A percentile compares a stretch with the other conserved stretches of the same genome.
These are phyloP conservation scores for Myxozyma nipponensis DNA, from an alignment of 805 yeast genomes.

Conservation along the genomic window DNA sequence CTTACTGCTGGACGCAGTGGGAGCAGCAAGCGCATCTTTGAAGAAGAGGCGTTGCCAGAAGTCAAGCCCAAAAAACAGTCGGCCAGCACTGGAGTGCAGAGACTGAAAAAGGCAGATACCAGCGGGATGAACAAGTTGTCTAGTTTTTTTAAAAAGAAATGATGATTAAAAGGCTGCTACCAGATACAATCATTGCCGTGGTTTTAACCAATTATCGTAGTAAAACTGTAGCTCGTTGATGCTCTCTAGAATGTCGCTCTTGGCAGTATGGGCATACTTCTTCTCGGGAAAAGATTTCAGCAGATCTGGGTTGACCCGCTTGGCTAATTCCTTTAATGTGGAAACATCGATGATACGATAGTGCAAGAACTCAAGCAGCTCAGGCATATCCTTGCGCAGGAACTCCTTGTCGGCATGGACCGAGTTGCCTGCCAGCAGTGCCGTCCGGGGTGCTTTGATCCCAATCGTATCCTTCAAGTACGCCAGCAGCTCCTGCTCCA, in stretches of 20 bases:
- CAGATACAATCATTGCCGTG: neutral
- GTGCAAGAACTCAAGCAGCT: conserved; percentile 48
- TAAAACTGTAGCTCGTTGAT: conserved; percentile 80
- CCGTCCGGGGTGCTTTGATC: conserved; percentile 52
- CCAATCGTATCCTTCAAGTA: conserved; percentile 51
- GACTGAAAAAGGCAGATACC: conserved; percentile 25
- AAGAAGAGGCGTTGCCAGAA: conserved; percentile 15
- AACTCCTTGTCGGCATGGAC: conserved; percentile 89
- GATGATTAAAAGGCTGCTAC: neutral
- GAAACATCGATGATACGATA: conserved; percentile 90
- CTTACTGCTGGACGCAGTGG: conserved; percentile 14
- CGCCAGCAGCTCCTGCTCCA: conserved; percentile 58
- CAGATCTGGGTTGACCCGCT: conserved; percentile 68
- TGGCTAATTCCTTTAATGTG: conserved; percentile 74
- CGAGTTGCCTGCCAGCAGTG: conserved; percentile 84
- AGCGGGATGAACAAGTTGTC: conserved; percentile 33
- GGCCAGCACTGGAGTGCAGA: conserved; percentile 20
- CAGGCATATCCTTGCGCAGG: conserved; percentile 78
- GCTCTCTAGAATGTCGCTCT: conserved; percentile 82
- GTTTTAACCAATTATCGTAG: conserved; percentile 53
- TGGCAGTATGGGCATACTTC: conserved; percentile 76
- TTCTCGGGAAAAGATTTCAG: conserved; percentile 60
- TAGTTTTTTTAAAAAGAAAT: conserved; percentile 36
- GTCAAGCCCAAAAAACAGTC: conserved; percentile 6
- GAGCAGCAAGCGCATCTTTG: conserved; percentile 9